Percentiles rank a stretch among this genome's conserved stretches.
phyloP scores from a whole-genome alignment of 805 yeast species.

The Yamadazyma sp. region DNA sequence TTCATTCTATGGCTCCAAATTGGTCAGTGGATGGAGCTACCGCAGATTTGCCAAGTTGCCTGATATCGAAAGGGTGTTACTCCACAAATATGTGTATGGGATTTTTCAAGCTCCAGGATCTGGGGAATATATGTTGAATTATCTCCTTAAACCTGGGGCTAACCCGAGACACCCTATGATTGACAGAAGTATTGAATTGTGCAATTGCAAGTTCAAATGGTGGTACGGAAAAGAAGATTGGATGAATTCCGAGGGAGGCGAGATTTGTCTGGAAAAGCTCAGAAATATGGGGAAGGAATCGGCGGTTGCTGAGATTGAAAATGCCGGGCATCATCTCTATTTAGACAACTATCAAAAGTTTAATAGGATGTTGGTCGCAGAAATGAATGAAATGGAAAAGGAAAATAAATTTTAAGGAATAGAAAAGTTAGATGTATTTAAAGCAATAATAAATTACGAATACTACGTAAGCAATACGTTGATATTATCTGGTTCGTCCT shows the following conservation, averaged over 20 bases:
- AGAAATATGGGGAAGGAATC: conserved; percentile 19
- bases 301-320: conserved; percentile 43
- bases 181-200: conserved; percentile 47
- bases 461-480: conserved; percentile 9
- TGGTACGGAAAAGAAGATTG: conserved; percentile 77
- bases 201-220: conserved; percentile 72
- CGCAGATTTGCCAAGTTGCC: conserved; percentile 70
- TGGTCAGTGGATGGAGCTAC: conserved; percentile 87
- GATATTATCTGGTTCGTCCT: conserved; percentile 21
- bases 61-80: conserved; percentile 43
- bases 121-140: conserved; percentile 89
- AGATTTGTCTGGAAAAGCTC: conserved; percentile 35
- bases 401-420: not conserved
- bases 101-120: conserved; percentile 87
- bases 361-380: conserved; percentile 49
- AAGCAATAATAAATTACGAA: not conserved
- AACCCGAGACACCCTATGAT: conserved; percentile 74
- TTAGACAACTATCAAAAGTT: conserved; percentile 61
- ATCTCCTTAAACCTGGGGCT: conserved; percentile 87
- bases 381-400: conserved; percentile 41
- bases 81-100: conserved; percentile 80
- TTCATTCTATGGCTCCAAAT: conserved; percentile 79
- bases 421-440: not conserved
- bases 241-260: conserved; percentile 58
- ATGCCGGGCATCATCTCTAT: conserved; percentile 79